These are phyloP conservation scores for Fragosphaeria purpurea DNA, from an alignment of 2,329 filamentous ascomycete genomes.

Conservation along the genomic window DNA sequence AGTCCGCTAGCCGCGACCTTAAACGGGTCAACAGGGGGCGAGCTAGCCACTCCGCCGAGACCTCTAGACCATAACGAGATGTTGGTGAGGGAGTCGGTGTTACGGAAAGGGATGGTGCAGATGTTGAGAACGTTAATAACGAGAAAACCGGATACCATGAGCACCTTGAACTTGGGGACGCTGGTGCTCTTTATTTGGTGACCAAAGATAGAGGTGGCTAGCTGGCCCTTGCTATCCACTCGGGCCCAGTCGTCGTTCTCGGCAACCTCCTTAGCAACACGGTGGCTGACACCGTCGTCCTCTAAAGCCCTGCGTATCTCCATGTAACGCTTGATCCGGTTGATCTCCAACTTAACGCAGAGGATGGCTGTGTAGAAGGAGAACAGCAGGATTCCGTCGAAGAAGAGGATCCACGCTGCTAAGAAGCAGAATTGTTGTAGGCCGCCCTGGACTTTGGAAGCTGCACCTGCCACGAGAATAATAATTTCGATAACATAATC, in stretches of 20 bases:
- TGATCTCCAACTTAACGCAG: conserved; percentile 98
- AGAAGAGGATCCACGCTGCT: conserved; percentile 92
- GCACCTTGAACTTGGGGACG: conserved; percentile 92
- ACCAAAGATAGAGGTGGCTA: conserved; percentile 65
- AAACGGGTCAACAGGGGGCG: conserved; percentile 84
- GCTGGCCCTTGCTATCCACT: conserved; percentile 39
- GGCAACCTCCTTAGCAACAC: conserved; percentile 88
- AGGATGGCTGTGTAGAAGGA: conserved; percentile 97
- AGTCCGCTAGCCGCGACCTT: conserved; percentile 89
- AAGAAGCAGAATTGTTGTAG: conserved; percentile 98
- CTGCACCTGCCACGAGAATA: conserved; percentile 74
- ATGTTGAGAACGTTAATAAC: conserved; percentile 85
- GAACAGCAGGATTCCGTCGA: conserved; percentile 89
- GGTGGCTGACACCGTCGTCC: conserved; percentile 84
- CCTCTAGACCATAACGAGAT: conserved; percentile 47
- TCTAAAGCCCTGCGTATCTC: conserved; percentile 88
- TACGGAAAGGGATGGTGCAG: conserved; percentile 80
- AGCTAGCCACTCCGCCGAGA: conserved; percentile 56
- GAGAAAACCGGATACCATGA: conserved; percentile 91
- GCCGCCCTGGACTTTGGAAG: conserved; percentile 90
- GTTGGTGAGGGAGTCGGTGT: conserved; percentile 32
- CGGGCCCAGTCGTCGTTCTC: conserved; percentile 78
- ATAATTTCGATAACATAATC: conserved; percentile 92
- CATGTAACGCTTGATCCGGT: conserved; percentile 94
- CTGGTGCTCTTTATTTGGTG: conserved; percentile 78